Base-by-base conservation (phyloP, 2,329 filamentous ascomycete genomes). In the Epichloe brachyelytri region DNA sequence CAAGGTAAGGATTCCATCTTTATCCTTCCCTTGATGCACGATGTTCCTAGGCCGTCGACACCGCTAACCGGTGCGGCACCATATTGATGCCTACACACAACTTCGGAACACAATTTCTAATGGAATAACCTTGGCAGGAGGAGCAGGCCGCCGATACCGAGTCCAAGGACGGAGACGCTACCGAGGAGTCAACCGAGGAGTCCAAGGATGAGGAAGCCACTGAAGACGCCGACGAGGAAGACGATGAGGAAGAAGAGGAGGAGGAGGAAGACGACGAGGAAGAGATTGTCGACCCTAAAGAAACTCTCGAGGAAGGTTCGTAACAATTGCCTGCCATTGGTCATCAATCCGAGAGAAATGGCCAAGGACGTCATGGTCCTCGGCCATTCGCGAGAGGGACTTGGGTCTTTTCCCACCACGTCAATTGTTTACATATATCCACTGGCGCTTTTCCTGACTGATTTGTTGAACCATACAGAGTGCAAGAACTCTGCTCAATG, bases 261-360 rank as follows among this genome's bases (percentile, higher is more conserved):
- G 80, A 75, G 26, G 80, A 77, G 37, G 80, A 79, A 34, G 83
- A 85, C 37, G 84, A 88, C 19, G 86, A 90, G 54, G 87, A 93
- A 49, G 87, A 91, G 56, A 85, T 90, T 55, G 82, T 85, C 60
- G 91, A 97, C 68, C 82, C 85, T 61, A 94, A 95, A 79, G 87
- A 90, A 56, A 79, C 80, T 69, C 72, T 97, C 56, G 86, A 95
- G 73, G 88, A 95, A 80, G 89, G 93, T 97, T 71, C 78, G 88
- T 68, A 53, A 49, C 33, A 51, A 36, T 20, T n/a, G 20, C 11
- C 20, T n/a, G 10, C 20, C 10, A n/a, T 38, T 14, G 36, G 30
- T 10, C 0, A 30, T 30, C 30, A 4, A 30, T 30, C 30, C 30
- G 30, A 30, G 8, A 30, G 30, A 10, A 4, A 5, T 30, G 12